These are phyloP conservation scores for Rhodomyrtus psidioides DNA, from an alignment of 441 rosid genomes.

Conservation along the genomic window DNA sequence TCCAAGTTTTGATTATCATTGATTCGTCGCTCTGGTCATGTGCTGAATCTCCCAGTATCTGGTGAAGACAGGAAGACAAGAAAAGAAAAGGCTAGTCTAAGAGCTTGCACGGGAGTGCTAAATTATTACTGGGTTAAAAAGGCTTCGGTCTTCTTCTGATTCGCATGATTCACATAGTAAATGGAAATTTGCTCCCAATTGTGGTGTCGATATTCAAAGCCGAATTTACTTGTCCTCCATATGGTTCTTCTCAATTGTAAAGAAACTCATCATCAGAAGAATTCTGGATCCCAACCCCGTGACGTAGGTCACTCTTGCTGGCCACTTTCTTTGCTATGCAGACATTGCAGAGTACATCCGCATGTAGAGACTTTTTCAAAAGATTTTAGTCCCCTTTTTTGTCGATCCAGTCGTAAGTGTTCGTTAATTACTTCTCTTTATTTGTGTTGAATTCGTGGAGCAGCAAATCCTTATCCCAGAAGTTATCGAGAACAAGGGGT, in stretches of 20 bases:
- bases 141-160: too few species aligned
- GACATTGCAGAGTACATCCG: background rate
- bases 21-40: background rate
- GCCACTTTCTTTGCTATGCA: background rate
- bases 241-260: constrained; percentile 92
- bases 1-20: background rate
- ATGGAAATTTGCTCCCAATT: background rate
- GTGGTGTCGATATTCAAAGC: constrained; percentile 73
- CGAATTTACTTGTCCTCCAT: constrained; percentile 83
- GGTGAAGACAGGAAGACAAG: background rate
- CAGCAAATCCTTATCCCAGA: constrained; percentile 76
- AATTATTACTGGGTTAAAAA: background rate
- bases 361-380: background rate
- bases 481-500: constrained; percentile 87
- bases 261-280: constrained; percentile 73
- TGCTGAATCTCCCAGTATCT: background rate
- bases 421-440: background rate
- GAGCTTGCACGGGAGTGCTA: background rate
- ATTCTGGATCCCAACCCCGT: constrained; percentile 81
- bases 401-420: background rate
- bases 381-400: background rate
- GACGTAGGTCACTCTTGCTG: constrained; percentile 34
- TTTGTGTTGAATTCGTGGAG: constrained; percentile 3
- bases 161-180: too few species aligned
- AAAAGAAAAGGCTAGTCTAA: background rate